Base-by-base conservation (phyloP, 2,329 filamentous ascomycete species). In the Penicillium glabrum region DNA sequence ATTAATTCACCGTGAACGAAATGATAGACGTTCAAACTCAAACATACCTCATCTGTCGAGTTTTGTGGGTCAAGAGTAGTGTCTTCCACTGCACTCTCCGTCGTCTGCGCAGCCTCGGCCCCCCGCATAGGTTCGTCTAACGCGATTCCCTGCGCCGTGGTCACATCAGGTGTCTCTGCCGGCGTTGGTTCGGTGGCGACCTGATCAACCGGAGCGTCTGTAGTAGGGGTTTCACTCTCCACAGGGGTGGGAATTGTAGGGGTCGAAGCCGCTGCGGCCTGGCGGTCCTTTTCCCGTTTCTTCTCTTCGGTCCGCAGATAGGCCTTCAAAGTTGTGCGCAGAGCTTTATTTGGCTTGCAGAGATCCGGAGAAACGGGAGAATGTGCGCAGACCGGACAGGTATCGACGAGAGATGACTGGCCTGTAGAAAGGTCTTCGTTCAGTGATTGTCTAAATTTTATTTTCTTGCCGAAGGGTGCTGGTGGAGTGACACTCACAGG, bases 311-410 rank as follows among this genome's bases (percentile, higher is more conserved):
- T 96, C 68, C 93, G 90, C 48, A 99, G 77, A 70, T 96, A 99
- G 13, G 95, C 90, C 65, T 90, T 89, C 64, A 98, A 89, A 1
- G 95, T 99, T 26, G 90, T 95, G 63, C 95, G 88, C n/a, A 98
- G 80, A 27, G 89, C 87, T 72, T 96, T 97, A 74, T 96, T 91
- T 1, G 91, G 86, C 60, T 89, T 92, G 80, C 93, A 96, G 64
- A 95, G 89, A 58, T 91, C 90, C 46, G 89, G 85, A 27, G 91
- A 91, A 57, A 99, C 84, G 0, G 95, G 95, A 23, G 87, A 89
- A 72, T 99, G 95, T 62, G 93, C 90, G 83, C 95, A 99, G 57
- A 96, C 89, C 2, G 95, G 93, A 69, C 95, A 99, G 45, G 89
- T 89, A 11, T 88, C 84, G 13, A 89, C 86, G 10, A 96, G 81